These are phyloP conservation scores for Boletus semigastroideus DNA, from an alignment of 1,284 basidiomycete genomes.

Conservation along the genomic window DNA sequence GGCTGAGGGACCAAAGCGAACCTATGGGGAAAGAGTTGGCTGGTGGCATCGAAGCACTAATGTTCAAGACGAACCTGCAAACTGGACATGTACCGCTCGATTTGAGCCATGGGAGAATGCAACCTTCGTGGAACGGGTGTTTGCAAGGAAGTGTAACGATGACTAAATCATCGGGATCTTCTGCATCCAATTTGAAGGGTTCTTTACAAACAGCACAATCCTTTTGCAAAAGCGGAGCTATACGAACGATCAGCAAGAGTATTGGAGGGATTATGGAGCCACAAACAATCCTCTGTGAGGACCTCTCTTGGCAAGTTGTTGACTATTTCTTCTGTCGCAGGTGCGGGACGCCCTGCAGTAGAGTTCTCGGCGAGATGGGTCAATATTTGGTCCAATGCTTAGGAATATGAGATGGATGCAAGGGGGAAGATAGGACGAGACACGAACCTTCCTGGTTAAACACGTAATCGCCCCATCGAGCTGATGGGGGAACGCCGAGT, in stretches of 20 bases:
- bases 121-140: conserved; percentile 79
- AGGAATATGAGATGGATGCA: conserved; percentile 7
- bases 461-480: conserved; percentile 76
- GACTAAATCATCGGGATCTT: conserved; percentile 69
- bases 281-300: conserved; percentile 61
- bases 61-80: conserved; percentile 56
- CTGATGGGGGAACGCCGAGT: conserved; percentile 33
- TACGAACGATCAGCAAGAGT: conserved; percentile 4
- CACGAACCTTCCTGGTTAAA: conserved; percentile 76
- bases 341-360: conserved; percentile 63
- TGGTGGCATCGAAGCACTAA: conserved; percentile 46
- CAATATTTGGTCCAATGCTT: conserved; percentile 77
- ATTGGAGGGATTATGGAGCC: neutral
- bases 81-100: conserved; percentile 84
- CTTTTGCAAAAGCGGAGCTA: conserved; percentile 58
- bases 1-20: conserved; percentile 30
- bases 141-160: conserved; percentile 75
- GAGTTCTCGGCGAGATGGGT: conserved; percentile 75
- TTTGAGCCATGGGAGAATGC: conserved; percentile 81
- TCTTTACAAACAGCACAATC: conserved; percentile 83
- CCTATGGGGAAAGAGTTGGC: conserved; percentile 20
- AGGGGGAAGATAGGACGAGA: neutral
- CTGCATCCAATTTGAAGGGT: conserved; percentile 62
- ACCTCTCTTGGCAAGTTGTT: conserved; percentile 60
- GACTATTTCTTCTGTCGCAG: conserved; percentile 73